These are phyloP conservation scores for Chytriomyces sp. DNA, from an alignment of 192 early-diverging fungal species.

Conservation along the genomic window DNA sequence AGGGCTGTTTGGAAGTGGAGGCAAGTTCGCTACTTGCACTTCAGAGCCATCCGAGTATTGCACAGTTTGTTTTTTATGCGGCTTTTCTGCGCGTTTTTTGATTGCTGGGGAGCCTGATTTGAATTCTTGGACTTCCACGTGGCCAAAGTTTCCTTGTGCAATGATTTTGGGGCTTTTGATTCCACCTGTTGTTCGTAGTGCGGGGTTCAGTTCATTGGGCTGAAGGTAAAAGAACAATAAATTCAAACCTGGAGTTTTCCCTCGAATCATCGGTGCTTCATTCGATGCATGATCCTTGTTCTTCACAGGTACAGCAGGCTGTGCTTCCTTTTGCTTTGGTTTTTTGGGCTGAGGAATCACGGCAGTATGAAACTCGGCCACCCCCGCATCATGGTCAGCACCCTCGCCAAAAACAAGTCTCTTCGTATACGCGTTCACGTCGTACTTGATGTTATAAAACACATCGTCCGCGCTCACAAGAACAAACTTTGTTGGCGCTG, in stretches of 20 bases:
- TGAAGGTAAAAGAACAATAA: background rate
- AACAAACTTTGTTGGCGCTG: constrained; percentile 43
- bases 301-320: background rate
- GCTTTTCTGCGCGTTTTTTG: constrained; percentile 7
- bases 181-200: background rate
- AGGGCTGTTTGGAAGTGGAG: constrained; percentile 21
- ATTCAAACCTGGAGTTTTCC: background rate
- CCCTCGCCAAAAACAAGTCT: background rate
- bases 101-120: constrained; percentile 2
- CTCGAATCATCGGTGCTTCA: background rate
- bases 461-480: constrained; percentile 52
- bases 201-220: background rate
- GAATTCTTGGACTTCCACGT: constrained; percentile 2
- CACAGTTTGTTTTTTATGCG: background rate
- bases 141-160: background rate
- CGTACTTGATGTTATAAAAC: constrained; percentile 50
- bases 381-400: background rate
- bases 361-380: background rate
- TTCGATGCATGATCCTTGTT: background rate
- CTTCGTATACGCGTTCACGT: constrained; percentile 43
- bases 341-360: background rate
- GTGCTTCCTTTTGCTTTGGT: background rate
- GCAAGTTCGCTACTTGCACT: constrained; percentile 17
- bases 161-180: background rate
- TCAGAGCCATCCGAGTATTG: constrained; percentile 21